A percentile compares a stretch with the other conserved stretches of the same genome.
These are phyloP conservation scores for Rhynchosporium graminicola DNA, from an alignment of 2,329 filamentous ascomycete genomes.

Conservation along the genomic window DNA sequence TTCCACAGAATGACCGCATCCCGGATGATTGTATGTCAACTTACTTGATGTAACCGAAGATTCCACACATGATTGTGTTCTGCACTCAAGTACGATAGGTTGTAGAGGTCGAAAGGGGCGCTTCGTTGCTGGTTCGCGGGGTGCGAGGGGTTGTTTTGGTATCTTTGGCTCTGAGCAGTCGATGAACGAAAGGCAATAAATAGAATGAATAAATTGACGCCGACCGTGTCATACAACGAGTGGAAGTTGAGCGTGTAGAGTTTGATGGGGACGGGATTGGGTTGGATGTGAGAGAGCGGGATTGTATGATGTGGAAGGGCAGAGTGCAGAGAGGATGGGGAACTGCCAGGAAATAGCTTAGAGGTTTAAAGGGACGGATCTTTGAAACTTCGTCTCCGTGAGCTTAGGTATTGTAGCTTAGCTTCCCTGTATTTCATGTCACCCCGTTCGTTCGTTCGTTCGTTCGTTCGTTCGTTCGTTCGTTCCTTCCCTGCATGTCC, in stretches of 20 bases:
- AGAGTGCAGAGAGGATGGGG: too few relatives aligned
- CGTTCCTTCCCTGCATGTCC: background rate
- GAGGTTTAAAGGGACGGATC: too few relatives aligned
- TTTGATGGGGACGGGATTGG: background rate
- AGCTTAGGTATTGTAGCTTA: background rate
- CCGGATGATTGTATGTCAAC: background rate
- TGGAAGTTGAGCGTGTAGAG: background rate
- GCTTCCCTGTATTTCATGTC: too few relatives aligned
- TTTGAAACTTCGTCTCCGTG: background rate
- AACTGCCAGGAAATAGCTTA: background rate
- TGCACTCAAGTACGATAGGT: constrained; percentile 3
- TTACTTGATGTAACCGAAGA: constrained; percentile 23
- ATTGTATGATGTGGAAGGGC: background rate
- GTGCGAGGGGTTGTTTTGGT: constrained; percentile 4
- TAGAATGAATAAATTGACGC: constrained; percentile 9
- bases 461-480: too few relatives aligned
- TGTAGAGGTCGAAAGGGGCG: constrained; percentile 1
- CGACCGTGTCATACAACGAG: constrained; percentile 4
- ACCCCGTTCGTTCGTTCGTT: too few relatives aligned
- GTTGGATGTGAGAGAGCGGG: background rate
- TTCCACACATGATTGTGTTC: constrained; percentile 17
- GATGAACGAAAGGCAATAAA: background rate
- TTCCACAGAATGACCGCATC: background rate
- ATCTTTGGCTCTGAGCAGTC: background rate
- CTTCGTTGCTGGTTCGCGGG: constrained; percentile 5